These are phyloP conservation scores for Neurospora sp. DNA, from an alignment of 495 filamentous ascomycete genomes.

Conservation along the genomic window DNA sequence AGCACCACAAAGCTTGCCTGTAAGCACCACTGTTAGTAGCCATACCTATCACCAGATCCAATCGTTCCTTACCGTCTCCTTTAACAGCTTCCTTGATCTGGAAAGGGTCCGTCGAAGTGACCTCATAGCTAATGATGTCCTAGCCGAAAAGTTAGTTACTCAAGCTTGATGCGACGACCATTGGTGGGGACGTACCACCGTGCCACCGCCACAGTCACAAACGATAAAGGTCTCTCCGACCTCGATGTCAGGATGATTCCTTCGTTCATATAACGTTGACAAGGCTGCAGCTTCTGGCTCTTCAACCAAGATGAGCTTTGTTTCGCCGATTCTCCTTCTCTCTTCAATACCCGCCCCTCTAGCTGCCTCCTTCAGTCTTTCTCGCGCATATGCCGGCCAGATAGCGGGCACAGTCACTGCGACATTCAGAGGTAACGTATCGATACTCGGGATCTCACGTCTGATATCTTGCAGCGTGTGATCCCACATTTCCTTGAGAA, in stretches of 20 bases:
- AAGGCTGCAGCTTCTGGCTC: background rate
- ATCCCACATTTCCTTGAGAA: constrained; percentile 11
- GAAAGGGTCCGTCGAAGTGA: background rate
- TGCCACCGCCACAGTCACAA: background rate
- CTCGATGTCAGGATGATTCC: background rate
- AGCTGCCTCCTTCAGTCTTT: constrained; percentile 13
- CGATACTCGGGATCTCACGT: constrained; percentile 2
- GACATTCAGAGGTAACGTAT: constrained; percentile 13
- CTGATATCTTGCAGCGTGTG: constrained; percentile 11
- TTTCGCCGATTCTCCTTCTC: background rate
- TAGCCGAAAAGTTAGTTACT: background rate
- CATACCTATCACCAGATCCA: background rate
- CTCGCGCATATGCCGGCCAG: constrained; percentile 17
- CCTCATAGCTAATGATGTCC: background rate
- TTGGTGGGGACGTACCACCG: background rate
- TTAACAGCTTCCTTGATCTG: background rate
- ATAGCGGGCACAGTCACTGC: constrained; percentile 23
- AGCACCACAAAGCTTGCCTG: background rate
- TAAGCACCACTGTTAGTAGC: background rate
- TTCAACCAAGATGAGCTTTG: background rate
- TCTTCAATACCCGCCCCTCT: constrained; percentile 8
- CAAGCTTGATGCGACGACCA: background rate
- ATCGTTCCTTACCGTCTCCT: background rate
- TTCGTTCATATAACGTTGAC: background rate
- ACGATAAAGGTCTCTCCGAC: constrained; percentile 1